phyloP scores from a whole-genome alignment of 1,139 yeast genomes.

The Taphrina pruni region DNA sequence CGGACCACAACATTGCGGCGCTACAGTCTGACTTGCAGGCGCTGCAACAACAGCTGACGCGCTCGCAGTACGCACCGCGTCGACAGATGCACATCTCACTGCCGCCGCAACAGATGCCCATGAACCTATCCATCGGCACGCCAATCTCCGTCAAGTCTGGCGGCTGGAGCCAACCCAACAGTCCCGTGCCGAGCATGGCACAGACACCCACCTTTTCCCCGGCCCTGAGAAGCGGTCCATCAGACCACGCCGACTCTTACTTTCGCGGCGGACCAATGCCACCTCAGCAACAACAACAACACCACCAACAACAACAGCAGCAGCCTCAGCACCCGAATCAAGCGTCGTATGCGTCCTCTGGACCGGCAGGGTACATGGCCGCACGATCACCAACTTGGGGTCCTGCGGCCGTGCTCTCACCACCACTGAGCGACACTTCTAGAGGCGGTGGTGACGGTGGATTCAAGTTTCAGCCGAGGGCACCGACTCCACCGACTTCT shows the following conservation, averaged over 20 bases:
- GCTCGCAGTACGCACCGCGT: constrained; percentile 32
- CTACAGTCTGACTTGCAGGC: constrained; percentile 26
- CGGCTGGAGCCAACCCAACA: constrained; percentile 24
- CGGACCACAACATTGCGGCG: constrained; percentile 27
- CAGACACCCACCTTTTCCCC: constrained; percentile 20
- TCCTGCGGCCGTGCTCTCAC: constrained; percentile 15
- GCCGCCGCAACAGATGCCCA: constrained; percentile 17
- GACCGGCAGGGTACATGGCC: neutral
- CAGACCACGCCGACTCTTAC: constrained; percentile 14
- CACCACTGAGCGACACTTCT: constrained; percentile 31
- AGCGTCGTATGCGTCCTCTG: neutral
- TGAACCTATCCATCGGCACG: neutral
- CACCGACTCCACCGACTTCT: neutral
- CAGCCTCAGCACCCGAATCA: too few species aligned
- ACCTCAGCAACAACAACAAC: constrained; percentile 22
- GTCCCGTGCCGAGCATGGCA: constrained; percentile 11
- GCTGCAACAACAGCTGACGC: constrained; percentile 26
- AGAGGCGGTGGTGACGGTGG: neutral
- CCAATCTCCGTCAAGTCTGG: constrained; percentile 13
- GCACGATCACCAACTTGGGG: neutral
- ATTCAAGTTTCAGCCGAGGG: neutral
- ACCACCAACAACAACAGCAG: neutral
- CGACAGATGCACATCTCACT: constrained; percentile 15
- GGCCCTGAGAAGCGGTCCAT: neutral
- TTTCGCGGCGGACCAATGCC: neutral